Conservation (phyloP, 163 green algal genomes). For the Chlorella variabilis region DNA sequence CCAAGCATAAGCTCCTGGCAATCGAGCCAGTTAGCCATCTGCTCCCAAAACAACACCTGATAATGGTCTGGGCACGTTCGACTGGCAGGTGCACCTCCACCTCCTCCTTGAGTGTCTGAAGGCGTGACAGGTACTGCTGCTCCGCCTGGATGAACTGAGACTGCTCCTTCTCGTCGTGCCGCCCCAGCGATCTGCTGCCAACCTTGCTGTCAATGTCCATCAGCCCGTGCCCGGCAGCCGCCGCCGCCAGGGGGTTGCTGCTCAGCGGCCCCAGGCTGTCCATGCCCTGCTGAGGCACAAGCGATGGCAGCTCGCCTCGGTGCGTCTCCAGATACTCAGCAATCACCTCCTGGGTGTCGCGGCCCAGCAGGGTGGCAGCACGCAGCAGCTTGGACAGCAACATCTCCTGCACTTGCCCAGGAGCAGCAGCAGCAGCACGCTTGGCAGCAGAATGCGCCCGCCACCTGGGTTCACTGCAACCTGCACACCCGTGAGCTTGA, state of each 20-base stretch:
- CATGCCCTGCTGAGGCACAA: neutral
- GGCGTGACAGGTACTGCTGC: neutral
- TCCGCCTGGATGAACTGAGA: neutral
- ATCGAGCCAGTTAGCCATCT: neutral
- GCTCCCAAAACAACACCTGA: no score
- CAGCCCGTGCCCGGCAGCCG: neutral
- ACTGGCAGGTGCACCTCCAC: constrained; percentile 2
- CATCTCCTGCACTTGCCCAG: constrained; percentile 15
- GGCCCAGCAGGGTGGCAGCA: neutral
- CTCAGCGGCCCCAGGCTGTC: neutral
- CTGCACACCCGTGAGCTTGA: no score
- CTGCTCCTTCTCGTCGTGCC: neutral
- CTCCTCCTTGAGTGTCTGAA: neutral
- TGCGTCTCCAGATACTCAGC: neutral
- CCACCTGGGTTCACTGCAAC: no score
- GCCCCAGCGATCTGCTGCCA: neutral
- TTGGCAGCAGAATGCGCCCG: neutral
- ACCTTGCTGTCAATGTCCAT: no score
- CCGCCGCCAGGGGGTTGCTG: neutral
- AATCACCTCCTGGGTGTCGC: neutral
- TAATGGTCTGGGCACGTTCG: constrained; percentile 12
- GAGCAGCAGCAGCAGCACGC: neutral
- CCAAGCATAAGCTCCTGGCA: no score
- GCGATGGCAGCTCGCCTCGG: neutral
- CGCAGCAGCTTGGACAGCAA: constrained; percentile 35